These are phyloP conservation scores for Lathyrus tuberosus DNA, from an alignment of 306 rosid species.

Conservation along the genomic window DNA sequence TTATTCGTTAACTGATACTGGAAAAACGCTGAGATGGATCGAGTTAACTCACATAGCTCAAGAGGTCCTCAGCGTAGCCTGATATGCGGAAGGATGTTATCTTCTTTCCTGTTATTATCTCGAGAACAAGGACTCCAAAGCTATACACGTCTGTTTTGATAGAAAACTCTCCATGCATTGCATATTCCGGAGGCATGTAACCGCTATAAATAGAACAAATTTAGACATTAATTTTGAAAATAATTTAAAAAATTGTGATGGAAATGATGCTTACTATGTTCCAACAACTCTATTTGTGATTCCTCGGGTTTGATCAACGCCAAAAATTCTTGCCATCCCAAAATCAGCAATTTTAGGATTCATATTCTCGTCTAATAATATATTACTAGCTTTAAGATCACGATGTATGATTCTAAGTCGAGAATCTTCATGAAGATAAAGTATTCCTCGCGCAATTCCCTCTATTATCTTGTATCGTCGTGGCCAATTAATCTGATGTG, in stretches of 20 bases:
- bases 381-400: slow-evolving; percentile 48
- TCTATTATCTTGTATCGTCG: slow-evolving; percentile 44
- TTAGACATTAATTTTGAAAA: too few species aligned
- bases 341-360: slow-evolving; percentile 56
- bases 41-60: slow-evolving; percentile 45
- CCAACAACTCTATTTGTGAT: slow-evolving; percentile 51
- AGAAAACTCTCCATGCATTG: slow-evolving; percentile 42
- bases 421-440: slow-evolving; percentile 46
- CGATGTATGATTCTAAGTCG: slow-evolving; percentile 36
- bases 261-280: slow-evolving; percentile 47
- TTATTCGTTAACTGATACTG: too few species aligned
- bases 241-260: neutral
- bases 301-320: slow-evolving; percentile 45
- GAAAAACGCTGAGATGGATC: too few species aligned
- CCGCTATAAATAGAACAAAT: slow-evolving; percentile 35
- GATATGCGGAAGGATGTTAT: slow-evolving; percentile 37
- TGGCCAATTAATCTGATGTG: slow-evolving; percentile 45
- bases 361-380: slow-evolving; percentile 48
- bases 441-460: slow-evolving; percentile 41
- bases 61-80: slow-evolving; percentile 31
- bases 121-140: slow-evolving; percentile 49
- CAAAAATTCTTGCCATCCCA: slow-evolving; percentile 49
- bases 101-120: slow-evolving; percentile 48
- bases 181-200: slow-evolving; percentile 54
- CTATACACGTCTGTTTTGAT: slow-evolving; percentile 46